These are phyloP conservation scores for Rhynchospora tenuis DNA, from an alignment of 176 grass and related monocot species.

Conservation along the genomic window DNA sequence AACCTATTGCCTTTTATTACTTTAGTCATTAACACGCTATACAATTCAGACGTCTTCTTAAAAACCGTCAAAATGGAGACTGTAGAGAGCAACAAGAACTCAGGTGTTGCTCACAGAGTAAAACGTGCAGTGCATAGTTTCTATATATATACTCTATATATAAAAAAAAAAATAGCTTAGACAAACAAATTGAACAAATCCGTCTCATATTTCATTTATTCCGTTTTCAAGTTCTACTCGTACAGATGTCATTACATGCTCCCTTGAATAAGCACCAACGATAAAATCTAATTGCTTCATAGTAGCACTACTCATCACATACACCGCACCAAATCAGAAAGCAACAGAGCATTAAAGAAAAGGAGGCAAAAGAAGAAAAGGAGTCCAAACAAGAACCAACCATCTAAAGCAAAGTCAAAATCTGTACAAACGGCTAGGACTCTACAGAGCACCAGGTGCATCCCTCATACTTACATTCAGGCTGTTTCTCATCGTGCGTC, in stretches of 20 bases:
- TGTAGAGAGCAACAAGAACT: not conserved
- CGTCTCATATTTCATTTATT: not conserved
- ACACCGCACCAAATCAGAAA: slow-evolving; percentile 26
- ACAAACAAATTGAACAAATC: not conserved
- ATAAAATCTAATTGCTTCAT: slow-evolving; percentile 6
- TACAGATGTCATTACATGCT: not conserved
- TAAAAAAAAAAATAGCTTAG: not conserved
- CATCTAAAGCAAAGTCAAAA: slow-evolving; percentile 43
- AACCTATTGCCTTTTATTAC: not conserved
- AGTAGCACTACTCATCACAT: slow-evolving; percentile 35
- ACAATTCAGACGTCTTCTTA: not conserved
- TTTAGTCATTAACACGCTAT: not conserved
- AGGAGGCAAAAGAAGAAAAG: not conserved
- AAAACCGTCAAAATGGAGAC: not conserved
- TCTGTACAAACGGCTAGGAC: slow-evolving; percentile 49
- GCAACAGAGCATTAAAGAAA: slow-evolving; percentile 12
- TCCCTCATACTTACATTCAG: slow-evolving; percentile 96
- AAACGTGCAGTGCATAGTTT: not conserved
- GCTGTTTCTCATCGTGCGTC: slow-evolving; percentile 96
- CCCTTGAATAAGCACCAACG: not conserved
- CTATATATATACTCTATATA: no score
- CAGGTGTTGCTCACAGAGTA: not conserved
- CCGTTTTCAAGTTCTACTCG: not conserved
- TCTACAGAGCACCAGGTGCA: slow-evolving; percentile 53
- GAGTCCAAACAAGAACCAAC: slow-evolving; percentile 24